Conservation (phyloP, 805 yeast species). For the Suhomyces kilbournensis region DNA sequence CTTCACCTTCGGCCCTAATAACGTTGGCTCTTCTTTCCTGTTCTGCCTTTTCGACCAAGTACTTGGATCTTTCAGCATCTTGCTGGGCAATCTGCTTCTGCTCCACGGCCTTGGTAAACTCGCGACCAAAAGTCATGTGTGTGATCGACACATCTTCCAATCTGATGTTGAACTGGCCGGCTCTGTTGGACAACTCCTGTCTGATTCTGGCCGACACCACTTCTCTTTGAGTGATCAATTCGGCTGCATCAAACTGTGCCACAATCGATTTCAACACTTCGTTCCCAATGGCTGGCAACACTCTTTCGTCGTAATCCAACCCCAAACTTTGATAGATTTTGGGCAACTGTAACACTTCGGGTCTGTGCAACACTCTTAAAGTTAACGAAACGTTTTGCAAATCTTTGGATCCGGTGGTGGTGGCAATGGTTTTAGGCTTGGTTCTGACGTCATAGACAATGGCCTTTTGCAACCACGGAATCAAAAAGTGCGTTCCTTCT, state of each 20-base stretch:
- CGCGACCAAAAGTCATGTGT: constrained; percentile 94
- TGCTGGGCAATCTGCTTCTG: constrained; percentile 99
- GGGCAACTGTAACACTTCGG: constrained; percentile 82
- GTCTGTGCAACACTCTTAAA: constrained; percentile 88
- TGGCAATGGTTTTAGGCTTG: constrained; percentile 88
- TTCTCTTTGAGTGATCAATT: constrained; percentile 95
- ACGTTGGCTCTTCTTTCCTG: constrained; percentile 95
- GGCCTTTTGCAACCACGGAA: constrained; percentile 96
- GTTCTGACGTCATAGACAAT: constrained; percentile 89
- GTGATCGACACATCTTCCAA: constrained; percentile 97
- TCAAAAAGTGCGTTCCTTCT: constrained; percentile 92
- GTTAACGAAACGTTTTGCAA: constrained; percentile 94
- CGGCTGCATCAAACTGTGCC: constrained; percentile 95
- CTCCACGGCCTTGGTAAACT: constrained; percentile 97
- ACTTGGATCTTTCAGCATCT: constrained; percentile 96
- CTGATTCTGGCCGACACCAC: constrained; percentile 86
- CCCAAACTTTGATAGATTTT: constrained; percentile 88
- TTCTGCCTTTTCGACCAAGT: constrained; percentile 86
- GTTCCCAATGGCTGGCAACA: constrained; percentile 87
- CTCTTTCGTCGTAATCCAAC: constrained; percentile 91
- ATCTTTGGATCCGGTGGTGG: constrained; percentile 96
- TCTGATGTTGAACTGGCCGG: constrained; percentile 82
- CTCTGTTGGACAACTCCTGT: constrained; percentile 78
- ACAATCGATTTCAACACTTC: constrained; percentile 87
- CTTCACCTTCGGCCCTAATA: constrained; percentile 98